A percentile compares a stretch with the other conserved stretches of the same genome.
Evolutionary conservation across 208 protist genomes (phyloP).

Genomic region (Crithidia expoeki): DNA sequence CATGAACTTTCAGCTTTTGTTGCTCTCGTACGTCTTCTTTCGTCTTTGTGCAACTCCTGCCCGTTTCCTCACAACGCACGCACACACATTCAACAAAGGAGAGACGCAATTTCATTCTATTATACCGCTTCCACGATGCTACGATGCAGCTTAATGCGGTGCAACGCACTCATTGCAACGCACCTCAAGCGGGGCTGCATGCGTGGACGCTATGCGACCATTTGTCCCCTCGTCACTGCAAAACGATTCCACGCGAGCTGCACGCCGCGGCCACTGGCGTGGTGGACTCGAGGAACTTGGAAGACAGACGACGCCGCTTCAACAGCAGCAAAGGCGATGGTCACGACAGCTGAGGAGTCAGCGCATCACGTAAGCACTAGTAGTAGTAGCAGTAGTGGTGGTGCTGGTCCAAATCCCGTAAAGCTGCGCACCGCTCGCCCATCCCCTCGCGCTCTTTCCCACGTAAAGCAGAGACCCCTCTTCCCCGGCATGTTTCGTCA

Average conservation of each 20-base stretch:
- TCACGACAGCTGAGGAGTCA: not conserved
- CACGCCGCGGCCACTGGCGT: not conserved
- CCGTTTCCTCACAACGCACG: too few species aligned
- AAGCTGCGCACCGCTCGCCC: conserved; percentile 25
- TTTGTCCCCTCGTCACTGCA: not conserved
- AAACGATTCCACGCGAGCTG: not conserved
- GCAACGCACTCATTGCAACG: not conserved
- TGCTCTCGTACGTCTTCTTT: too few species aligned
- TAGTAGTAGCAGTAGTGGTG: not conserved
- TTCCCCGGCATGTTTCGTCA: conserved; percentile 62
- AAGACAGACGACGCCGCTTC: not conserved
- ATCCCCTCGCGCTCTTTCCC: conserved; percentile 40
- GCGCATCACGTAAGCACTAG: not conserved
- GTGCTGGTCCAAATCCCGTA: not conserved
- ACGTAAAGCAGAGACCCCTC: conserved; percentile 67
- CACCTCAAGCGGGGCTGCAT: not conserved
- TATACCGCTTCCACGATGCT: not conserved
- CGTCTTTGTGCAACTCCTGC: too few species aligned
- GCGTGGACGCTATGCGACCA: not conserved
- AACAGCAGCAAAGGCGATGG: not conserved
- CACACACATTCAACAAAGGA: too few species aligned
- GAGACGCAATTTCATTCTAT: too few species aligned
- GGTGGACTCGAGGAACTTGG: not conserved
- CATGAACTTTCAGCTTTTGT: too few species aligned
- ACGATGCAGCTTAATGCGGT: not conserved